These are phyloP conservation scores for Waltergamsia citrina DNA, from an alignment of 2,329 filamentous ascomycete species.

Conservation along the genomic window DNA sequence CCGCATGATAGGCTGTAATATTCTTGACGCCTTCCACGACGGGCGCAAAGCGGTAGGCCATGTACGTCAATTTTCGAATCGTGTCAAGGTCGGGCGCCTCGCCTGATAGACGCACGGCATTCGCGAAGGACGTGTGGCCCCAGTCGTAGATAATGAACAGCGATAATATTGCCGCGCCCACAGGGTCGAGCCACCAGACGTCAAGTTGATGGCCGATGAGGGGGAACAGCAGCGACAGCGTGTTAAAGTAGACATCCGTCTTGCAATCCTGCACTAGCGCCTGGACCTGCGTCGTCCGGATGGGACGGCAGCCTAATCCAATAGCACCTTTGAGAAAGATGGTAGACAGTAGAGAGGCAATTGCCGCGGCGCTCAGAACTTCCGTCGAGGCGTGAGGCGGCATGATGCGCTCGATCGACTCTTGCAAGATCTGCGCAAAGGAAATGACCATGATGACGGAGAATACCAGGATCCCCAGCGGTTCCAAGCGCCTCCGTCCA, in stretches of 20 bases:
- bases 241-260: slow-evolving; percentile 80
- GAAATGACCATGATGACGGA: slow-evolving; percentile 77
- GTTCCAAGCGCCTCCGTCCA: slow-evolving; percentile 60
- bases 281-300: slow-evolving; percentile 76
- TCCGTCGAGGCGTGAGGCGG: slow-evolving; percentile 41
- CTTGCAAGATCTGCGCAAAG: slow-evolving; percentile 64
- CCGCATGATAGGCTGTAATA: slow-evolving; percentile 21
- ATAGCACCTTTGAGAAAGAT: slow-evolving; percentile 73
- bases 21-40: slow-evolving; percentile 21
- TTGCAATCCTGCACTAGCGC: slow-evolving; percentile 40
- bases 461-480: slow-evolving; percentile 69
- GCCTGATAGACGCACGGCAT: slow-evolving; percentile 18
- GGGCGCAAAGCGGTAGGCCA: slow-evolving; percentile 21
- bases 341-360: slow-evolving; percentile 54
- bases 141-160: slow-evolving; percentile 63
- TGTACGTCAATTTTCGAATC: slow-evolving; percentile 19
- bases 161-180: slow-evolving; percentile 52
- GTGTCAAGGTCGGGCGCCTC: slow-evolving; percentile 18
- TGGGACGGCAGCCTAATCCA: slow-evolving; percentile 73
- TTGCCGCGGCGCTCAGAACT: slow-evolving; percentile 15
- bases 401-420: slow-evolving; percentile 54
- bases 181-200: slow-evolving; percentile 58
- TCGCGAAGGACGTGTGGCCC: slow-evolving; percentile 39
- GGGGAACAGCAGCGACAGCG: slow-evolving; percentile 79
- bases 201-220: slow-evolving; percentile 50